Evolutionary conservation across 2,329 filamentous ascomycete genomes (phyloP), one percentile per base, ranked within the genome.

Genomic region (Hypocreales sp.): DNA sequence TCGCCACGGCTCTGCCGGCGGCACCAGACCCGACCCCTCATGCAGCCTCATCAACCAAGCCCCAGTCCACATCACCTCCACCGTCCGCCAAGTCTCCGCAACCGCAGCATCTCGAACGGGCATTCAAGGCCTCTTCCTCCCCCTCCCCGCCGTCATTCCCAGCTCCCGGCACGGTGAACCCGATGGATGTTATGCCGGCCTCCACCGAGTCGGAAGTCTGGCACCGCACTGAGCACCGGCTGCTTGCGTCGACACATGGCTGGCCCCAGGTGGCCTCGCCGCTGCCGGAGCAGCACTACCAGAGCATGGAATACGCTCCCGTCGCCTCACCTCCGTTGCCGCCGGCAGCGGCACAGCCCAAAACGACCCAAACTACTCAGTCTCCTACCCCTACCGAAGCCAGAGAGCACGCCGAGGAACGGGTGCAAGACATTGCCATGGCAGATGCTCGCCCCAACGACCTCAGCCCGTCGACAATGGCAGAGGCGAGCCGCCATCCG

Each of bases 151-250:
- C 52, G 9, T 29, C 31, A 5, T 37, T 50, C 25, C 48, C 59
- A 20, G 49, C 54, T 2, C 55, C 56, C 4, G 60, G 58, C 19
- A 67, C 61, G 4, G 61, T 63, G 8, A 67, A 66, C 22, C 63
- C 63, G 1, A 64, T 64, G 56, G 60, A 64, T 26, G 58, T 67
- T 17, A 66, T 65, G 63, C 58, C 54, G 5, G 46, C 54, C 4
- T 48, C 46, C 11, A 54, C 51, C 4, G 42, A 55, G 31, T 45
- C 45, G 7, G 54, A 56, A 31, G 31, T 49, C 16, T 53, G 47
- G 44, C 44, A 56, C 27, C 40, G 45, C 20, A 54, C 47, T 11
- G 52, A 55, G 32, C 48, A 52, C 29, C 43, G 54, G 30, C 39
- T 56, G 20, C 42, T 39, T 22, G 31, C 42, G 15, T 39, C 43